Evolutionary conservation across 352 stramenopile species (phyloP).

Genomic region (Blastocystis sp.): DNA sequence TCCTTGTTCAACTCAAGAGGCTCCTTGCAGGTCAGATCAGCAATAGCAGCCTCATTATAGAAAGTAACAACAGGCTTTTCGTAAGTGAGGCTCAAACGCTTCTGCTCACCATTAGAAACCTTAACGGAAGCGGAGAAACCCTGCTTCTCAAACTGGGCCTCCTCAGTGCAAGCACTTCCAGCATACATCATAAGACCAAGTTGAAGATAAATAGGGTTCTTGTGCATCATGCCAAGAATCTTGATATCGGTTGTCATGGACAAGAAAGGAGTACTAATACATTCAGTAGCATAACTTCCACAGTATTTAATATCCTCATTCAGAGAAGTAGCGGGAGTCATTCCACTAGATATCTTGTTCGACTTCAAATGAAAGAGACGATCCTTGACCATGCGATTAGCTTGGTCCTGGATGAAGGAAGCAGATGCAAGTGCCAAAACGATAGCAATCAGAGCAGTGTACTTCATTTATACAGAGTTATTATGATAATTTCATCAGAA

Average conservation of each 20-base stretch:
- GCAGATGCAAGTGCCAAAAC: not conserved
- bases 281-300: constrained; percentile 40
- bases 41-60: not conserved
- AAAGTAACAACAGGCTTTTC: constrained; percentile 22
- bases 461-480: not conserved
- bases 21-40: constrained; percentile 1
- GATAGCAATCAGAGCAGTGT: not conserved
- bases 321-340: not conserved
- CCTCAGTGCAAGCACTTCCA: not conserved
- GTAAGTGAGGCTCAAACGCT: not conserved
- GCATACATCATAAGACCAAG: not conserved
- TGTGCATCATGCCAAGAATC: constrained; percentile 58
- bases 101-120: not conserved
- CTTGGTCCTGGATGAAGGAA: not conserved
- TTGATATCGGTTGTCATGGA: constrained; percentile 13
- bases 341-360: not conserved
- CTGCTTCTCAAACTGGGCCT: not conserved
- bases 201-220: constrained; percentile 33
- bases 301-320: constrained; percentile 50
- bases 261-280: not conserved
- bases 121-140: not conserved
- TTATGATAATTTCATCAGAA: too few species aligned
- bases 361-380: not conserved
- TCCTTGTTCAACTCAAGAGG: constrained; percentile 36
- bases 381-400: not conserved